phyloP scores from a whole-genome alignment of 176 grass and related monocot species.

The Eragrostis curvula region DNA sequence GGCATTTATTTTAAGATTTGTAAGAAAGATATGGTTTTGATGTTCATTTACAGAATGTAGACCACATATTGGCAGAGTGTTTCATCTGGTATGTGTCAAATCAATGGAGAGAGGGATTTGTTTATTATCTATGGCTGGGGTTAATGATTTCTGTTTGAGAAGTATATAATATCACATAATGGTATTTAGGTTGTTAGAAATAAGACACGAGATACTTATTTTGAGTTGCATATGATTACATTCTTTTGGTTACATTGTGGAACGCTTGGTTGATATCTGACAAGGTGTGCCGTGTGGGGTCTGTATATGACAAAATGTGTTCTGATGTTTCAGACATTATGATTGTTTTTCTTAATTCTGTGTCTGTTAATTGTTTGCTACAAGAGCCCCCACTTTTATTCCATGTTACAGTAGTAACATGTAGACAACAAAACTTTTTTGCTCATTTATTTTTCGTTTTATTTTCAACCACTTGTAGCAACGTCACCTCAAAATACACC shows the following conservation, averaged over 20 bases:
- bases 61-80: neutral
- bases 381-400: constrained; percentile 8
- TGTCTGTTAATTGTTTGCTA: neutral
- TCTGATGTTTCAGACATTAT: constrained; percentile 1
- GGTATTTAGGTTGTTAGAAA: constrained; percentile 15
- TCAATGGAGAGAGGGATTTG: neutral
- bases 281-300: neutral
- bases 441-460: constrained; percentile 17
- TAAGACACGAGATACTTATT: neutral
- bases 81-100: neutral
- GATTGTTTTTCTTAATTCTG: neutral
- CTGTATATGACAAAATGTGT: neutral
- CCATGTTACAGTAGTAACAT: constrained; percentile 10
- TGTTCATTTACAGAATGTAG: neutral
- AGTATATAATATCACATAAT: constrained; percentile 11
- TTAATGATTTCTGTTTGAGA: constrained; percentile 2
- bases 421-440: constrained; percentile 16
- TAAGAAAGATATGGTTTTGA: neutral
- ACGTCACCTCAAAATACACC: constrained; percentile 46
- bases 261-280: constrained; percentile 4
- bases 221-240: neutral
- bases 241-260: neutral
- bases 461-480: constrained; percentile 39
- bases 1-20: neutral
- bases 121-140: neutral